Evolutionary conservation across 2,329 filamentous ascomycete genomes (phyloP).

Genomic region (Pseudopithomyces maydicus): DNA sequence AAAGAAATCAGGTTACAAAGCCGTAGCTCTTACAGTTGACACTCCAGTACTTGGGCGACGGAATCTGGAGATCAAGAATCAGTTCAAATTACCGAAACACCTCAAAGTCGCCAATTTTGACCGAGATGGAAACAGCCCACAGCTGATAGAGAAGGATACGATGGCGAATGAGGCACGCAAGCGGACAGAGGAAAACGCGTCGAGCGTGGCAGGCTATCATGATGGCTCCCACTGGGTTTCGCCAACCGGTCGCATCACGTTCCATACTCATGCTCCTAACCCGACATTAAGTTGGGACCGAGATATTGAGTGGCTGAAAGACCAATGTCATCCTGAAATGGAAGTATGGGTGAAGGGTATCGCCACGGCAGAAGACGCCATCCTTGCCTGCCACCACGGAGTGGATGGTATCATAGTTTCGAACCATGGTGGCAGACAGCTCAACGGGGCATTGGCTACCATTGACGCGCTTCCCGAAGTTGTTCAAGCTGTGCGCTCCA

Average conservation of each 20-base stretch:
- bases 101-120: slow-evolving; percentile 28
- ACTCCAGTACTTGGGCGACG: slow-evolving; percentile 28
- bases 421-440: slow-evolving; percentile 59
- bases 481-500: slow-evolving; percentile 52
- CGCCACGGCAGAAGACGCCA: slow-evolving; percentile 48
- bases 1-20: slow-evolving; percentile 31
- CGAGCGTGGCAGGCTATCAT: not conserved
- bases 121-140: not conserved
- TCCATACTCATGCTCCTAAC: not conserved
- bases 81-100: slow-evolving; percentile 29
- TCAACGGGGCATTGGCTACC: slow-evolving; percentile 52
- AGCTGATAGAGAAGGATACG: not conserved
- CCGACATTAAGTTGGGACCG: slow-evolving; percentile 26
- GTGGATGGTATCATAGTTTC: slow-evolving; percentile 54
- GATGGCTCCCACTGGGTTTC: not conserved
- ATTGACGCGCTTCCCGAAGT: slow-evolving; percentile 60
- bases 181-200: slow-evolving; percentile 5
- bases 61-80: slow-evolving; percentile 31
- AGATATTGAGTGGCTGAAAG: slow-evolving; percentile 19
- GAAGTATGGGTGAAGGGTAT: slow-evolving; percentile 52
- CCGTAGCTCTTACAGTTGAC: slow-evolving; percentile 31
- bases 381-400: slow-evolving; percentile 48
- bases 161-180: slow-evolving; percentile 1
- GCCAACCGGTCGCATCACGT: not conserved
- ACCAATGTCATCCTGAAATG: slow-evolving; percentile 27